A percentile compares a stretch with the other conserved stretches of the same genome.
Evolutionary conservation across 257 asterid species (phyloP).

Genomic region (Asclepias syriaca): DNA sequence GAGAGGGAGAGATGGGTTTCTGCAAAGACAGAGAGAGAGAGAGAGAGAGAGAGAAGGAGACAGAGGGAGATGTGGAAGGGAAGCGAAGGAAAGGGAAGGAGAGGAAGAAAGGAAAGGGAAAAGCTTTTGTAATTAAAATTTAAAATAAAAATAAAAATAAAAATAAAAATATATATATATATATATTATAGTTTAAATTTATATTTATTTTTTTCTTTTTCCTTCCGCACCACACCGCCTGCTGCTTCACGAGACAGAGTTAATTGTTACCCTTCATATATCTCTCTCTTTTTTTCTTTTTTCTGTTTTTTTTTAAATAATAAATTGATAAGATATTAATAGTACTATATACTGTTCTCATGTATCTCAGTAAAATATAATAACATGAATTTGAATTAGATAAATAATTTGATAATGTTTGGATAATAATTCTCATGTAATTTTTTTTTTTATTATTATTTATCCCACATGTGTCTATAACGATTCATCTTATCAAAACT

Average conservation of each 20-base stretch:
- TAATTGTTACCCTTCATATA: constrained; percentile 7
- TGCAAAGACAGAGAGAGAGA: constrained; percentile 24
- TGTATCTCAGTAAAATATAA: too few species aligned
- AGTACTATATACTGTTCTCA: too few species aligned
- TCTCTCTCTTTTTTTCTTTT: neutral
- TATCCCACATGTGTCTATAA: too few species aligned
- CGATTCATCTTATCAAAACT: too few species aligned
- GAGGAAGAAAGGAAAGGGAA: constrained; percentile 10
- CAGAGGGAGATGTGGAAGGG: constrained; percentile 20
- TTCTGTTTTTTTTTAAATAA: too few species aligned
- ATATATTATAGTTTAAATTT: too few species aligned
- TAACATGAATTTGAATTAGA: too few species aligned
- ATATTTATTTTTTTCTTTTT: neutral
- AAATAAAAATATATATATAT: too few species aligned
- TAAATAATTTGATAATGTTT: too few species aligned
- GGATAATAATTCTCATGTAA: too few species aligned
- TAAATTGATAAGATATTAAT: too few species aligned
- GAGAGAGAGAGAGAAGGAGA: constrained; percentile 18
- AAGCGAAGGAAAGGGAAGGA: constrained; percentile 2
- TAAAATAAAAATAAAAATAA: neutral
- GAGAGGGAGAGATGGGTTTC: constrained; percentile 11
- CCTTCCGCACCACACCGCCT: constrained; percentile 5
- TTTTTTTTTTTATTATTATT: too few species aligned
- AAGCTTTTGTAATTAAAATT: neutral
- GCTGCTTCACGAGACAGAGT: constrained; percentile 43